Evolutionary conservation across 129 eudicot species (phyloP).

Genomic region (Artemisia tridentata): DNA sequence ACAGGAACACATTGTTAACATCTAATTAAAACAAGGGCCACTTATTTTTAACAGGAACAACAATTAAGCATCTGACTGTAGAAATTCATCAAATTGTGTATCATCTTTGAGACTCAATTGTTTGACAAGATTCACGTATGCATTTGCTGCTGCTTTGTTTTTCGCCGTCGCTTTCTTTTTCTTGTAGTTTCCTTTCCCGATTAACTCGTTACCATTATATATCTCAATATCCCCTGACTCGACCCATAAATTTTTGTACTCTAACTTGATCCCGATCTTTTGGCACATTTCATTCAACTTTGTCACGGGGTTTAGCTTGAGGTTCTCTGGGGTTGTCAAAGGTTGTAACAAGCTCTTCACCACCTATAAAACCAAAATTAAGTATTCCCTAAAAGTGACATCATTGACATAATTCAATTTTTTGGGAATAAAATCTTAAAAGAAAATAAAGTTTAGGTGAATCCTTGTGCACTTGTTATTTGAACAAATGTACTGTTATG

Average conservation of each 20-base stretch:
- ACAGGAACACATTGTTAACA: too few relatives aligned
- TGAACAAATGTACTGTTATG: too few relatives aligned
- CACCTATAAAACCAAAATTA: constrained; percentile 29
- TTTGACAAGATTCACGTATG: constrained; percentile 30
- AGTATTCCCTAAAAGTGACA: background rate
- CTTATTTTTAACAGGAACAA: too few relatives aligned
- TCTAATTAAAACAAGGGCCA: too few relatives aligned
- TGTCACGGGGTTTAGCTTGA: constrained; percentile 37
- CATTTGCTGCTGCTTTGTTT: constrained; percentile 63
- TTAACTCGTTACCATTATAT: constrained; percentile 25
- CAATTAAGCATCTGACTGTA: background rate
- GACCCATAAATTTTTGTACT: constrained; percentile 32
- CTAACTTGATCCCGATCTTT: constrained; percentile 26
- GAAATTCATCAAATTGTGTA: background rate
- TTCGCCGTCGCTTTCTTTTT: constrained; percentile 42
- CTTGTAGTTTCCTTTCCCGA: constrained; percentile 43
- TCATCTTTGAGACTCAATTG: background rate
- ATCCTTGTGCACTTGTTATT: background rate
- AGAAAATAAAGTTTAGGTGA: background rate
- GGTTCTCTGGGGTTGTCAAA: constrained; percentile 37
- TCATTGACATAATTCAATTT: too few relatives aligned
- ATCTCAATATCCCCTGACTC: constrained; percentile 32
- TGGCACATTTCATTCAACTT: constrained; percentile 49
- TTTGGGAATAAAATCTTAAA: too few relatives aligned
- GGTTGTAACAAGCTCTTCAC: constrained; percentile 49